Conservation (phyloP, 495 filamentous ascomycete genomes). For the Pseudomonodictys pantanalensis region DNA sequence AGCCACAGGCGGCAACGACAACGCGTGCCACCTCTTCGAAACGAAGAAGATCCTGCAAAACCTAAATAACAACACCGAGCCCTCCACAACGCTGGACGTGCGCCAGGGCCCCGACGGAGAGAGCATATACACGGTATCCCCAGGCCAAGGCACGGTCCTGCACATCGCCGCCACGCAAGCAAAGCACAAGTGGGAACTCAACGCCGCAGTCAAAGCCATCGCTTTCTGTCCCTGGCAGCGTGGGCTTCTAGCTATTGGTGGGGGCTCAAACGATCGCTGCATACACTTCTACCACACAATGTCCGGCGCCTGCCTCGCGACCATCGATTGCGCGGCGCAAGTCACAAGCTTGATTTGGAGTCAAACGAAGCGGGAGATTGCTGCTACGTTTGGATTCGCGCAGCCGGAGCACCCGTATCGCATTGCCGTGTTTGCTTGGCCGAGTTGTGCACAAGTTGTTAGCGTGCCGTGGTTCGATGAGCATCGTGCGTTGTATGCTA, state of each 20-base stretch:
- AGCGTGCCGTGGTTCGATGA: slow-evolving; percentile 85
- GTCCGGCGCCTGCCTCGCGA: slow-evolving; percentile 81
- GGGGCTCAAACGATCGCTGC: slow-evolving; percentile 87
- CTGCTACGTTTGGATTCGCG: slow-evolving; percentile 92
- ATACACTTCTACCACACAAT: slow-evolving; percentile 94
- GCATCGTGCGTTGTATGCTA: slow-evolving; percentile 73
- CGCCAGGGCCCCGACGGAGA: slow-evolving; percentile 28
- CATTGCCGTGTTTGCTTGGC: slow-evolving; percentile 95
- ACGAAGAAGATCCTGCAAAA: slow-evolving; percentile 55
- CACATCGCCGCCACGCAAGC: slow-evolving; percentile 51
- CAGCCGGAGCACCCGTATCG: slow-evolving; percentile 88
- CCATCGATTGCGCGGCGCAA: slow-evolving; percentile 88
- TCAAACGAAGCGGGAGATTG: slow-evolving; percentile 78
- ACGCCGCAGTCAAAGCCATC: slow-evolving; percentile 92
- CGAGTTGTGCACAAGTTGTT: slow-evolving; percentile 82
- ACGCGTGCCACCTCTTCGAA: slow-evolving; percentile 79
- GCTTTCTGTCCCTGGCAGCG: slow-evolving; percentile 96
- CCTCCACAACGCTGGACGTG: slow-evolving; percentile 24
- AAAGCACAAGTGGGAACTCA: slow-evolving; percentile 72
- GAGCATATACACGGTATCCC: slow-evolving; percentile 23
- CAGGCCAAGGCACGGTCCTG: slow-evolving; percentile 28
- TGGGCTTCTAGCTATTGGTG: slow-evolving; percentile 84
- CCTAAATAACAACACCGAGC: slow-evolving; percentile 6
- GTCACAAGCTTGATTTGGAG: slow-evolving; percentile 94
- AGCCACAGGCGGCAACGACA: slow-evolving; percentile 91